A percentile compares a stretch with the other conserved stretches of the same genome.
phyloP scores from a whole-genome alignment of 768 basidiomycete species.

The Suillus subaureus region DNA sequence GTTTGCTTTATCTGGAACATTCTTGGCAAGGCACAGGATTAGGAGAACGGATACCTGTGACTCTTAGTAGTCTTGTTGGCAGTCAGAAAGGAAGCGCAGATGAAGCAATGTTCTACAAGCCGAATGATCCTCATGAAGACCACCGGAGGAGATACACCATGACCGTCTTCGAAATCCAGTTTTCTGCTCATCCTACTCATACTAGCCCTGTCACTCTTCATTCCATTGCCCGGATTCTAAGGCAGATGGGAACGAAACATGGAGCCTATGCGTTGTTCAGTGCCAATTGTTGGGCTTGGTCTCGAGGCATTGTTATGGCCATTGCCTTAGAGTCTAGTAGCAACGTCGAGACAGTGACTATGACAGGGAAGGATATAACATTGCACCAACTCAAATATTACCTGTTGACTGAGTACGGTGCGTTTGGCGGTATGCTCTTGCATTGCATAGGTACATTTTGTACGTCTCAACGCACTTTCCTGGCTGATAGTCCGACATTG shows the following conservation, averaged over 20 bases:
- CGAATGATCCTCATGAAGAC: not conserved
- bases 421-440: not conserved
- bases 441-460: not conserved
- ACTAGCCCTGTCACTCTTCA: not conserved
- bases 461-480: not conserved
- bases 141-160: not conserved
- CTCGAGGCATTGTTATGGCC: slow-evolving; percentile 1
- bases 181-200: not conserved
- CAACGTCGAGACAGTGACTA: not conserved
- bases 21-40: slow-evolving; percentile 1
- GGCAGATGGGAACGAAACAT: not conserved
- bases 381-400: not conserved
- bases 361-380: not conserved
- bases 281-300: slow-evolving; percentile 7
- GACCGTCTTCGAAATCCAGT: slow-evolving; percentile 4
- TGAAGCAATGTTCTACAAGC: slow-evolving; percentile 3
- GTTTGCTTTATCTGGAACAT: slow-evolving; percentile 3
- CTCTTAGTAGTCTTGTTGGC: not conserved
- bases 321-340: not conserved
- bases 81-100: slow-evolving; percentile 3
- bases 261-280: slow-evolving; percentile 1
- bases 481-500: not conserved
- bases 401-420: slow-evolving; percentile 3
- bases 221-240: not conserved
- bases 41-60: not conserved